Conservation (phyloP, 495 filamentous ascomycete species). For the Staphylotrichum longicolle region DNA sequence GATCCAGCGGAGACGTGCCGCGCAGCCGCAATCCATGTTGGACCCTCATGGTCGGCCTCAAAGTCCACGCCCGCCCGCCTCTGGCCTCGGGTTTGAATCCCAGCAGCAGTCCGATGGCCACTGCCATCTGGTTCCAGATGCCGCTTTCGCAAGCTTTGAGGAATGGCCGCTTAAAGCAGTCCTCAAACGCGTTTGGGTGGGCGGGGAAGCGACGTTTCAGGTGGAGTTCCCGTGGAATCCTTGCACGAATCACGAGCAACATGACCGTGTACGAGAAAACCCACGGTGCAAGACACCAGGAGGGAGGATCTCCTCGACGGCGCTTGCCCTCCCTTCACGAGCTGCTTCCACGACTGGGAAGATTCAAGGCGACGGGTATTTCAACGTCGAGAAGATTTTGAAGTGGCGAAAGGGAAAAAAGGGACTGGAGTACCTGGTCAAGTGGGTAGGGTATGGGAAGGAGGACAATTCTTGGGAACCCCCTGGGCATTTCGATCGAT, state of each 20-base stretch:
- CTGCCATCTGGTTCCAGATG: constrained; percentile 11
- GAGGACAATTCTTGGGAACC: neutral
- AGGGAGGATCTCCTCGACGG: neutral
- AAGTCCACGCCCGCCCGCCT: constrained; percentile 13
- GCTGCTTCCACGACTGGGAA: neutral
- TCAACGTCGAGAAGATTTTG: no score
- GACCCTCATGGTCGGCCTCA: constrained; percentile 17
- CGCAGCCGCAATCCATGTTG: constrained; percentile 15
- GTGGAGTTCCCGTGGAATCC: no score
- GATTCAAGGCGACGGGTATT: neutral
- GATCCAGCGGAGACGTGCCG: constrained; percentile 6
- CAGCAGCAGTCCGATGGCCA: constrained; percentile 3
- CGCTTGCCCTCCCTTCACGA: neutral
- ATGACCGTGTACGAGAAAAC: no score
- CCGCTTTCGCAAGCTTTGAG: no score
- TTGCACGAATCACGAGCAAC: no score
- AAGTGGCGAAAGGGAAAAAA: no score
- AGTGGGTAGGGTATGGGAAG: neutral
- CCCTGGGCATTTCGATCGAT: neutral
- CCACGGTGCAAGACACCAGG: neutral
- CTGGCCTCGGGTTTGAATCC: neutral
- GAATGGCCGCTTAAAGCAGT: no score
- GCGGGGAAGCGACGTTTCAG: no score
- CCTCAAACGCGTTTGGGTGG: no score
- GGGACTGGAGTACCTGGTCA: no score